phyloP scores from a whole-genome alignment of 2,329 filamentous ascomycete genomes.

The Scolecobasidium constrictum region DNA sequence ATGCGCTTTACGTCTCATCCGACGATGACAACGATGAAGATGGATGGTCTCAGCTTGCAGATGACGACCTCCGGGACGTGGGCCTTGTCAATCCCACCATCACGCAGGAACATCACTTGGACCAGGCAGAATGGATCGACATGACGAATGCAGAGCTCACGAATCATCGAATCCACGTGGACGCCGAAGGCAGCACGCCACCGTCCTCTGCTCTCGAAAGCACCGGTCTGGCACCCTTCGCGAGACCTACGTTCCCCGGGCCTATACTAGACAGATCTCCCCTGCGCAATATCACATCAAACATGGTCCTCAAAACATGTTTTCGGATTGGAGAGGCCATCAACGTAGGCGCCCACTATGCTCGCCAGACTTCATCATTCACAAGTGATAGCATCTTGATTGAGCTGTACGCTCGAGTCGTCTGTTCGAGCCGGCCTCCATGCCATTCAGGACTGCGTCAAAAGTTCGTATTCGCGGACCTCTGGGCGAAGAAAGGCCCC shows the following conservation, averaged over 20 bases:
- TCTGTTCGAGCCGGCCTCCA: slow-evolving; percentile 34
- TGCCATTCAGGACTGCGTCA: slow-evolving; percentile 32
- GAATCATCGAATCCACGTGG: too few species aligned
- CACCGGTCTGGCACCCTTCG: too few species aligned
- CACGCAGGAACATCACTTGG: too few species aligned
- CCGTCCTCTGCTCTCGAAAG: too few species aligned
- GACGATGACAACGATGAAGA: too few species aligned
- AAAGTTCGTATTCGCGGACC: slow-evolving; percentile 52
- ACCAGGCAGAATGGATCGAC: too few species aligned
- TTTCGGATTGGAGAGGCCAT: slow-evolving; percentile 54
- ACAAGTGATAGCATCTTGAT: slow-evolving; percentile 41
- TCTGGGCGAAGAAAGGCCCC: slow-evolving; percentile 40
- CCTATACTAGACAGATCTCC: slow-evolving; percentile 41
- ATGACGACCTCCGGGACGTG: too few species aligned
- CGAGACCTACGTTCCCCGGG: slow-evolving; percentile 41
- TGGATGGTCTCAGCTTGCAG: too few species aligned
- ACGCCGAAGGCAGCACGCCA: too few species aligned
- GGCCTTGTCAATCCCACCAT: too few species aligned
- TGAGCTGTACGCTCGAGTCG: slow-evolving; percentile 54
- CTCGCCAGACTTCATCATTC: slow-evolving; percentile 32
- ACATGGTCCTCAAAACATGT: slow-evolving; percentile 43
- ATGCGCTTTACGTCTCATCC: too few species aligned
- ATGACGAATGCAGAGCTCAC: too few species aligned
- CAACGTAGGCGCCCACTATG: slow-evolving; percentile 34
- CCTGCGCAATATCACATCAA: slow-evolving; percentile 40